These are phyloP conservation scores for Petunia axillaris DNA, from an alignment of 257 asterid genomes.

Conservation along the genomic window DNA sequence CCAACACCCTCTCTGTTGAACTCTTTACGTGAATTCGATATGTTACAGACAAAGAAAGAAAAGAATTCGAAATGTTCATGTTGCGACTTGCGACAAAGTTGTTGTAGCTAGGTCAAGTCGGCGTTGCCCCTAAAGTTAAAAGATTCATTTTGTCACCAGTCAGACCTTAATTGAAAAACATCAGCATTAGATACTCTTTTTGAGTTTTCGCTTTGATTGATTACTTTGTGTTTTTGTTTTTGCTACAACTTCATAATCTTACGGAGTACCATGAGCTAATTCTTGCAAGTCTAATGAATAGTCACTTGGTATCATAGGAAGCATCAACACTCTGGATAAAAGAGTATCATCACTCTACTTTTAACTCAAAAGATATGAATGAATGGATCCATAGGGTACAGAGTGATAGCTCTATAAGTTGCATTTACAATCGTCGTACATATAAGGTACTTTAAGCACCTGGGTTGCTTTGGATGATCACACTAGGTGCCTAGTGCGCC, in stretches of 20 bases:
- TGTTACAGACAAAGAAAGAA: background rate
- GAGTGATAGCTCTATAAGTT: background rate
- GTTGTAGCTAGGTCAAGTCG: background rate
- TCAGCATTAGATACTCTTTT: no score
- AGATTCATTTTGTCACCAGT: background rate
- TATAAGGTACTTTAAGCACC: background rate
- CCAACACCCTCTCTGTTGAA: conserved; percentile 41
- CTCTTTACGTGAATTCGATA: background rate
- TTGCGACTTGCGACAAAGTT: background rate
- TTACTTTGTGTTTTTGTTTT: background rate
- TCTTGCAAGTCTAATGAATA: background rate
- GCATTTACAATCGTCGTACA: background rate
- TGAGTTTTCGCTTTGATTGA: background rate
- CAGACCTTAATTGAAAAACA: no score
- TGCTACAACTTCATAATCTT: background rate
- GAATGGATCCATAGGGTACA: background rate
- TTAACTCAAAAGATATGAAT: background rate
- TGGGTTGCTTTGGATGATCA: conserved; percentile 3
- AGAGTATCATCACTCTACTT: background rate
- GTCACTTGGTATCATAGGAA: background rate
- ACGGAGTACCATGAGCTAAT: background rate
- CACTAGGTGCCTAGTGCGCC: background rate
- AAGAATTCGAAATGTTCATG: background rate
- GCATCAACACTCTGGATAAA: background rate
- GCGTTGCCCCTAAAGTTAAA: background rate